Conservation (phyloP, 169 alveolate genomes). For the Plasmodium yoelii region DNA sequence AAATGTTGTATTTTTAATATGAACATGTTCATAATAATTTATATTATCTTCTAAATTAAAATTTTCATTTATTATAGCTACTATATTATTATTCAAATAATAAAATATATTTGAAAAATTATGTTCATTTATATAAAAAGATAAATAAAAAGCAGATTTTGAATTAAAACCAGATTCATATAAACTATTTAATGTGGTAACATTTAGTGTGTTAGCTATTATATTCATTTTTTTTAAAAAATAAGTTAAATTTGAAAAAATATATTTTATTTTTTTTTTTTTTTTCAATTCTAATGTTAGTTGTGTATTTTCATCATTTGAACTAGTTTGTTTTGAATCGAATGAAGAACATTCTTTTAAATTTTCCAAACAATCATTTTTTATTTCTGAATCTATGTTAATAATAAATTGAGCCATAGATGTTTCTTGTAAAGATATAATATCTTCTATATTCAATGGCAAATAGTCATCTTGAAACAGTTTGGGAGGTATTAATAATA, state of each 20-base stretch:
- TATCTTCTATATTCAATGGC: constrained; percentile 61
- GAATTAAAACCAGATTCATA: constrained; percentile 68
- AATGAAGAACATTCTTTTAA: not conserved
- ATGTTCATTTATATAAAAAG: constrained; percentile 37
- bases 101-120: constrained; percentile 40
- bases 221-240: constrained; percentile 62
- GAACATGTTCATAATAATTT: constrained; percentile 33
- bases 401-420: constrained; percentile 51
- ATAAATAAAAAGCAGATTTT: constrained; percentile 47
- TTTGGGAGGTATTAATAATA: constrained; percentile 56
- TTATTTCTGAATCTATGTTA: not conserved
- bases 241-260: constrained; percentile 15
- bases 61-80: constrained; percentile 36
- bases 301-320: not conserved
- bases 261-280: not conserved
- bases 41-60: constrained; percentile 42
- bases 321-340: not conserved
- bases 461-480: constrained; percentile 22
- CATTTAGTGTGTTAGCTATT: constrained; percentile 25
- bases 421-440: constrained; percentile 62
- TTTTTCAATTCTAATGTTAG: not conserved
- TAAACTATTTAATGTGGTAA: constrained; percentile 11
- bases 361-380: not conserved
- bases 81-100: constrained; percentile 34
- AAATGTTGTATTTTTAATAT: constrained; percentile 14